phyloP scores from a whole-genome alignment of 2,329 filamentous ascomycete species.

The Didymella keratinophila region DNA sequence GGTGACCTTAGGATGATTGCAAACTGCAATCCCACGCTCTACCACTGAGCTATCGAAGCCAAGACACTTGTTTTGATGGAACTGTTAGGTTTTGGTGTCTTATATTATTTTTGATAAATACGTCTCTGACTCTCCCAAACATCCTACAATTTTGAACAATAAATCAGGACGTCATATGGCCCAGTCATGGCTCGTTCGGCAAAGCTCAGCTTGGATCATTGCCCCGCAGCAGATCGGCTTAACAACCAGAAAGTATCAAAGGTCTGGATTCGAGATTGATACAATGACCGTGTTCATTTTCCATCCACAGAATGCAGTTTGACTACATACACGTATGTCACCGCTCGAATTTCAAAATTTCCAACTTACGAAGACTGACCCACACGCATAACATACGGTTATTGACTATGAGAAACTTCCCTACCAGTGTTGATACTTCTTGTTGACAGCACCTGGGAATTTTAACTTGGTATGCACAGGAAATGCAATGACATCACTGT shows the following conservation, averaged over 20 bases:
- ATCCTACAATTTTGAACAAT: too few species aligned
- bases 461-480: too few species aligned
- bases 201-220: not conserved
- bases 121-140: too few species aligned
- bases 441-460: too few species aligned
- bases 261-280: not conserved
- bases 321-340: not conserved
- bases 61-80: too few species aligned
- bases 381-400: too few species aligned
- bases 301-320: not conserved
- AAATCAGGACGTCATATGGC: too few species aligned
- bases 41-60: slow-evolving; percentile 28
- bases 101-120: too few species aligned
- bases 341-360: not conserved
- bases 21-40: not conserved
- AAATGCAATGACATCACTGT: not conserved
- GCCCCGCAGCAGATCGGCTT: not conserved
- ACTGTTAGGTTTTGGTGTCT: too few species aligned
- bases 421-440: too few species aligned
- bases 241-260: not conserved
- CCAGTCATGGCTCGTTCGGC: not conserved
- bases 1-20: not conserved
- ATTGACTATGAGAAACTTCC: too few species aligned
- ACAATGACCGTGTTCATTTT: not conserved
- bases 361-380: too few species aligned